phyloP scores from a whole-genome alignment of 345 rosid species.

The Gossypium longicalyx region DNA sequence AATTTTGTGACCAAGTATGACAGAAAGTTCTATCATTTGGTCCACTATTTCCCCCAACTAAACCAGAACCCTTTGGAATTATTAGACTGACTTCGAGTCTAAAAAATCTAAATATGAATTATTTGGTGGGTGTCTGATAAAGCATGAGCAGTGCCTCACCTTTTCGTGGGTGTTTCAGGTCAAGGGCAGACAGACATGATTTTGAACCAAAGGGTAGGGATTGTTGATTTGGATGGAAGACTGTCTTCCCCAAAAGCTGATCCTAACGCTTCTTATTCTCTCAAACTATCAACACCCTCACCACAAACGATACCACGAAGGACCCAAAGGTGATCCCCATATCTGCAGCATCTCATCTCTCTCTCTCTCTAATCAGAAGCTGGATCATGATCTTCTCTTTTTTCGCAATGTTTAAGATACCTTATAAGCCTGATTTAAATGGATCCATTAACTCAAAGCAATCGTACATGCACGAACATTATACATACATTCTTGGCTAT shows the following conservation, averaged over 20 bases:
- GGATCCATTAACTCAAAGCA: not conserved
- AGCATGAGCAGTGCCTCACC: constrained; percentile 23
- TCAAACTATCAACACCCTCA: constrained; percentile 20
- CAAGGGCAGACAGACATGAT: constrained; percentile 34
- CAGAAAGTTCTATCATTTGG: constrained; percentile 18
- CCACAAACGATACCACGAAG: constrained; percentile 17
- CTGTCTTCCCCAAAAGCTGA: constrained; percentile 25
- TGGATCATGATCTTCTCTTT: constrained; percentile 5
- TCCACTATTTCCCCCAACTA: constrained; percentile 23
- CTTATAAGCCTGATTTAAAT: not conserved
- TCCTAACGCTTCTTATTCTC: constrained; percentile 17
- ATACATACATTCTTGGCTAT: constrained; percentile 9
- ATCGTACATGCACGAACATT: constrained; percentile 22
- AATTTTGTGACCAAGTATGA: constrained; percentile 7
- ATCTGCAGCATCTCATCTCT: not conserved
- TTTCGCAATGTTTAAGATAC: not conserved
- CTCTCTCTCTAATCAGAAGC: not conserved
- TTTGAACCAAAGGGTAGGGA: constrained; percentile 29
- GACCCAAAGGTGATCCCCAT: constrained; percentile 26
- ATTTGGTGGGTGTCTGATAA: constrained; percentile 31
- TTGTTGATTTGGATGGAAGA: constrained; percentile 28
- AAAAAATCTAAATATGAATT: constrained; percentile 14
- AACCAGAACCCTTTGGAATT: constrained; percentile 6
- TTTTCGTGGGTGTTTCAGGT: constrained; percentile 39
- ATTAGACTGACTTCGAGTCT: constrained; percentile 4